Conservation (phyloP, 305 asterid genomes). For the Fraxinus latifolia region DNA sequence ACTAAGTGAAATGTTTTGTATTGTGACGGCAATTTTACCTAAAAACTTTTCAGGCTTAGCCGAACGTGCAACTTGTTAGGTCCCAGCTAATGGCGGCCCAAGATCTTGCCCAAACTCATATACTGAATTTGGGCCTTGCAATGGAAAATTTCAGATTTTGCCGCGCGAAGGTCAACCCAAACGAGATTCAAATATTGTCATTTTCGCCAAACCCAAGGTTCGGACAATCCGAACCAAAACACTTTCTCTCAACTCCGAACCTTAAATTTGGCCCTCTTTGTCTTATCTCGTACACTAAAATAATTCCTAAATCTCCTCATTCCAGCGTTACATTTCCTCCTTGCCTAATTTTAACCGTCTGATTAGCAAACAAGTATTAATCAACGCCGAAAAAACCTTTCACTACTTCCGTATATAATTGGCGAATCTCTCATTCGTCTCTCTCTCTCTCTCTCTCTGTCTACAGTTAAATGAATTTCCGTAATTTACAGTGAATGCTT, state of each 20-base stretch:
- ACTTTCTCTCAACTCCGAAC: background rate
- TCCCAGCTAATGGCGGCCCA: background rate
- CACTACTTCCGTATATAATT: background rate
- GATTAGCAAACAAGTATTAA: slow-evolving; percentile 22
- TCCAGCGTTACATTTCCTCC: slow-evolving; percentile 22
- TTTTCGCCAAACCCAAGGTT: slow-evolving; percentile 43
- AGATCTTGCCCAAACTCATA: background rate
- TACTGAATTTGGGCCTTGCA: background rate
- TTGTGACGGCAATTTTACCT: no score
- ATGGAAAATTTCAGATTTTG: background rate
- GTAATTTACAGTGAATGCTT: slow-evolving; percentile 5
- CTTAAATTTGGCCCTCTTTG: slow-evolving; percentile 25
- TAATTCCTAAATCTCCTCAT: background rate
- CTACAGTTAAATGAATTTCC: background rate
- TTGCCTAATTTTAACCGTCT: slow-evolving; percentile 23
- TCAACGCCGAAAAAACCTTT: slow-evolving; percentile 17
- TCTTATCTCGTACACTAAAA: slow-evolving; percentile 13
- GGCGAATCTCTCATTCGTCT: background rate
- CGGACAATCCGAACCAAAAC: slow-evolving; percentile 30
- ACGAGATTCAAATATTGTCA: slow-evolving; percentile 56
- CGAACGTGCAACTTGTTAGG: background rate
- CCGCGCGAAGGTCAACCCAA: background rate
- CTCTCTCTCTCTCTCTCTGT: background rate
- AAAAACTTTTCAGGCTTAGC: background rate
- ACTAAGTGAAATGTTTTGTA: no score